Evolutionary conservation across 495 filamentous ascomycete genomes (phyloP), one percentile per base, ranked within the genome.

Genomic region (Pyronema domesticum): DNA sequence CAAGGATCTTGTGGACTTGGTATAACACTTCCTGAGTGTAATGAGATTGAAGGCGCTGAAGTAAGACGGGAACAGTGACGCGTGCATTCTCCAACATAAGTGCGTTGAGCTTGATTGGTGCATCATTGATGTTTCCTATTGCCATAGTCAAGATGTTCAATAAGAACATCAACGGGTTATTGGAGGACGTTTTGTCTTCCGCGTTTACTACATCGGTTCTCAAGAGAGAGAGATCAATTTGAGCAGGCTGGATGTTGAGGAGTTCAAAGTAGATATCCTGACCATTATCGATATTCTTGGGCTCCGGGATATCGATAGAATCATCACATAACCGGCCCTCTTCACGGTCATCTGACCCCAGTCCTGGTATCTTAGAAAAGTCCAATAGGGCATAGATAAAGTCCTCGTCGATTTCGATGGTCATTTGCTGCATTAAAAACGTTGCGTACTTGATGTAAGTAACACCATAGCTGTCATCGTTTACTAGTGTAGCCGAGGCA

Each of bases 121-220:
- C 91, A 68, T 98, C 91, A 62, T 96, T 98, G 73, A 98, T 82
- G 63, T 98, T 98, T 51, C 91, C 91, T 61, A 98, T 86, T 9
- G 91, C 94, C 91, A 98, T 98, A 15, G 91, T 95, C 74, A 98
- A 80, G 60, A 95, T 84, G 66, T 98, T 95, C 67, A 98, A 79
- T 65, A 95, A 83, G 72, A 95, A 96, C 88, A 95, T 94, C 69
- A 98, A 70, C 0, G 91, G 91, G 60, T 94, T 96, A 6, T 78
- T 80, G 1, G 87, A 87, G 17, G 86, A 83, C 0, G 83, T 85
- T 60, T 85, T 86, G 67, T 96, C 91, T 63, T 98, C 93, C 14
- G 82, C 89, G 60, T 98, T 98, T 67, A 98, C 85, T 30, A 86
- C 79, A 68, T 98, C 91, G 4, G 91, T 98, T 15, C 91, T 84